A percentile compares a stretch with the other conserved stretches of the same genome.
Conservation (phyloP, 225 moss, liverwort and hornwort species). For the Polytrichum commune region DNA sequence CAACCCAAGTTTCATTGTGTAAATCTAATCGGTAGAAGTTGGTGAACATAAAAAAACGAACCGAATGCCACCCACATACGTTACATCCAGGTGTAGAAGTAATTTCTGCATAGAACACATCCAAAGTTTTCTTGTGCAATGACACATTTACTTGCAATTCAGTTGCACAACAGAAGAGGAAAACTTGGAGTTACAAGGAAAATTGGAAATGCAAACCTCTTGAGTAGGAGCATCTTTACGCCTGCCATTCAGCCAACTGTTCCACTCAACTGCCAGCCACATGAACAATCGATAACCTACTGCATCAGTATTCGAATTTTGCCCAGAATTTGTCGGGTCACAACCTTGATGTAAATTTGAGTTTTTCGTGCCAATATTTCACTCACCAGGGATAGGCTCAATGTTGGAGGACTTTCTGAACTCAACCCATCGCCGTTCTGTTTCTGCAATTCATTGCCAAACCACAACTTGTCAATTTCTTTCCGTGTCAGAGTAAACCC, state of each 20-base stretch:
- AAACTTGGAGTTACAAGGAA: neutral
- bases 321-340: no score
- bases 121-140: conserved; percentile 23
- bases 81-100: no score
- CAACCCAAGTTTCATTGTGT: no score
- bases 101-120: conserved; percentile 23
- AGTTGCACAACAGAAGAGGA: neutral
- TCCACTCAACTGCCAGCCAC: conserved; percentile 52
- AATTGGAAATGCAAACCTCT: conserved; percentile 25
- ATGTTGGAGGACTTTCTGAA: conserved; percentile 33
- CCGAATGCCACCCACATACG: no score
- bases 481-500: no score
- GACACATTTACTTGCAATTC: conserved; percentile 24
- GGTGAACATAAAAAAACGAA: no score
- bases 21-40: no score
- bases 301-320: neutral
- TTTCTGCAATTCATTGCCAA: conserved; percentile 18
- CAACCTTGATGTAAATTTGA: no score
- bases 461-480: neutral
- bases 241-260: conserved; percentile 54
- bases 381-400: conserved; percentile 51
- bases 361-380: no score
- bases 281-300: neutral
- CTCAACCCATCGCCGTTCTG: conserved; percentile 58
- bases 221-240: conserved; percentile 43